Conservation (phyloP, 179 eudicot species). For the Patellifolia procumbens region DNA sequence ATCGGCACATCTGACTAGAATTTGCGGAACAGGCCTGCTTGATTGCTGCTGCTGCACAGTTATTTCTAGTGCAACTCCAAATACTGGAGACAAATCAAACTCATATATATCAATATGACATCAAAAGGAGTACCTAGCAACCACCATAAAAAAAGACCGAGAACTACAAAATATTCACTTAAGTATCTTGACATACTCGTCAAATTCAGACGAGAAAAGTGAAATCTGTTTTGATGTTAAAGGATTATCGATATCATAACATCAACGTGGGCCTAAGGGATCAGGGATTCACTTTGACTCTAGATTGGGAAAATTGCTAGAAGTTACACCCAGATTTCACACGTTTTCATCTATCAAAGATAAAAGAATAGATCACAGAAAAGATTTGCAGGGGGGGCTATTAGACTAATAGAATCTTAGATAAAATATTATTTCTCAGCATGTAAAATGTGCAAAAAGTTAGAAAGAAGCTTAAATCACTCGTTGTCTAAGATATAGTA, state of each 20-base stretch:
- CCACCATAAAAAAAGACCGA: not conserved
- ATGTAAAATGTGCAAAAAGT: not conserved
- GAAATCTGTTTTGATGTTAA: not conserved
- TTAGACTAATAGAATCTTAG: not conserved
- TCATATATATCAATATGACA: not conserved
- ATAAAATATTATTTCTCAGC: not conserved
- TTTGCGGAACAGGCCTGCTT: constrained; percentile 66
- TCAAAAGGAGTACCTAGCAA: not conserved
- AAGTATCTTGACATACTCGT: not conserved
- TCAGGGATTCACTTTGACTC: not conserved
- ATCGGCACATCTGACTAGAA: constrained; percentile 86
- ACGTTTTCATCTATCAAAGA: not conserved
- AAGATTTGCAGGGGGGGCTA: no score
- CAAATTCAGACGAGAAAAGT: no score
- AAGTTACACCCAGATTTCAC: not conserved
- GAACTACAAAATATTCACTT: not conserved
- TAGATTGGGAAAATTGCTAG: not conserved
- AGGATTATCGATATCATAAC: no score
- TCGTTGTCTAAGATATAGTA: not conserved
- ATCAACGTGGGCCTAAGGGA: no score
- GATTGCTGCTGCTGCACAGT: constrained; percentile 82
- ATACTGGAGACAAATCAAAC: constrained; percentile 47
- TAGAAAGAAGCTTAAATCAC: not conserved
- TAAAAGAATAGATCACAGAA: not conserved
- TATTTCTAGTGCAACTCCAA: constrained; percentile 82